Evolutionary conservation across 2,329 filamentous ascomycete genomes (phyloP).

Genomic region (Microcyclospora pomicola): DNA sequence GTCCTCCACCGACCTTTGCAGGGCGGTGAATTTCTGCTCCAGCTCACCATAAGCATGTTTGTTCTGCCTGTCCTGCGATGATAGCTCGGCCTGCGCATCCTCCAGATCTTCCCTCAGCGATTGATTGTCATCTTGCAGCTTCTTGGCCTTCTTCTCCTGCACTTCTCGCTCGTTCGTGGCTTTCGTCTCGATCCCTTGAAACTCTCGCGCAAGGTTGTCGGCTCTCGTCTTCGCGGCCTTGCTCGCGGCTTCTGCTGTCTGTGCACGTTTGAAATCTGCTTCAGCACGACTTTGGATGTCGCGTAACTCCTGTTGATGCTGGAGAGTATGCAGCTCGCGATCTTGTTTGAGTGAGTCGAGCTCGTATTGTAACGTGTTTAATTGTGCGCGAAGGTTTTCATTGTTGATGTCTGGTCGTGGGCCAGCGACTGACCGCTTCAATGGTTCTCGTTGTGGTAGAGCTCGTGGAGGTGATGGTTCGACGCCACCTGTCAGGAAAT

Average conservation of each 20-base stretch:
- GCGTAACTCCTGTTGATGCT: slow-evolving; percentile 71
- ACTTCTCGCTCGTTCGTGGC: slow-evolving; percentile 41
- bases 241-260: slow-evolving; percentile 39
- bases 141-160: slow-evolving; percentile 42
- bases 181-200: slow-evolving; percentile 41
- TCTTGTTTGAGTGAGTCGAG: slow-evolving; percentile 79
- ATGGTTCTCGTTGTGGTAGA: slow-evolving; percentile 30
- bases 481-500: slow-evolving; percentile 33
- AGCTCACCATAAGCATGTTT: slow-evolving; percentile 46
- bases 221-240: slow-evolving; percentile 40
- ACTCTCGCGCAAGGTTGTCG: slow-evolving; percentile 40
- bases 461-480: slow-evolving; percentile 14
- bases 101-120: slow-evolving; percentile 68
- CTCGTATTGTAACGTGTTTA: slow-evolving; percentile 79
- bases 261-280: slow-evolving; percentile 59
- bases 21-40: slow-evolving; percentile 43
- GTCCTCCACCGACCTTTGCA: slow-evolving; percentile 43
- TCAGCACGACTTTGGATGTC: slow-evolving; percentile 71
- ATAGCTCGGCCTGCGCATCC: slow-evolving; percentile 62
- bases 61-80: slow-evolving; percentile 53
- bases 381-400: slow-evolving; percentile 77
- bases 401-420: slow-evolving; percentile 31
- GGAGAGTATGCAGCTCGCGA: slow-evolving; percentile 61
- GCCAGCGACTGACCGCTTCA: slow-evolving; percentile 24
- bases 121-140: slow-evolving; percentile 55